Evolutionary conservation across 805 yeast genomes (phyloP), one percentile per base, ranked within the genome.

Genomic region (Metschnikowia peoriensis): DNA sequence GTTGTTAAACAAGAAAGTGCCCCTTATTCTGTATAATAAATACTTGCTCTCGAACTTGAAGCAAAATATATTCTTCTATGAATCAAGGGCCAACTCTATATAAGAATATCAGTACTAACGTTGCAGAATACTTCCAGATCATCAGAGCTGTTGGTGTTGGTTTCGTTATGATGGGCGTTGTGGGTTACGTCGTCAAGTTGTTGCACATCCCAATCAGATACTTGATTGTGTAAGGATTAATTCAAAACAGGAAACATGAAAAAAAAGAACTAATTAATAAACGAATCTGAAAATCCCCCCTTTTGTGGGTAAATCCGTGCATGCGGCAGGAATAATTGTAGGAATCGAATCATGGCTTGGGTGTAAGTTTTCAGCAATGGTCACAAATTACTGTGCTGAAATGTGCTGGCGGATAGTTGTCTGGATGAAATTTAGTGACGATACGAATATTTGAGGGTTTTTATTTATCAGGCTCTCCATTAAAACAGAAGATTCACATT

Each of bases 121-220:
- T 27, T n/a, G 27, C 35, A 81, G 99, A 93, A 75, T 93, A 89
- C 79, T 64, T 85, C 54, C 86, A 87, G 73, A 88, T 93, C 67
- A 82, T 94, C 59, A 88, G 94, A 74, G 97, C 97, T 49, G 98
- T 93, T 49, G 98, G 98, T 65, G 80, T 92, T 58, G 99, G 99
- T 61, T 93, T 93, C 75, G 78, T 93, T 63, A 93, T 93, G 83
- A 94, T 93, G 92, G 99, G 99, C 67, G 87, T 89, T 65, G 96
- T 94, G 66, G 99, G 99, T 53, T 93, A 91, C 76, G 88, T 86
- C 66, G 94, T 94, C 75, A 93, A 93, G 77, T 83, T 93, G 66
- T 79, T 92, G 64, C 97, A 92, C 76, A 92, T 92, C 66, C 97
- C 97, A 68, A 90, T 92, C 77, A 88, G 97, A 80, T 92, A 90